Evolutionary conservation across 2,329 filamentous ascomycete species (phyloP), one percentile per base, ranked within the genome.

Genomic region (Fusarium praegraminearum): DNA sequence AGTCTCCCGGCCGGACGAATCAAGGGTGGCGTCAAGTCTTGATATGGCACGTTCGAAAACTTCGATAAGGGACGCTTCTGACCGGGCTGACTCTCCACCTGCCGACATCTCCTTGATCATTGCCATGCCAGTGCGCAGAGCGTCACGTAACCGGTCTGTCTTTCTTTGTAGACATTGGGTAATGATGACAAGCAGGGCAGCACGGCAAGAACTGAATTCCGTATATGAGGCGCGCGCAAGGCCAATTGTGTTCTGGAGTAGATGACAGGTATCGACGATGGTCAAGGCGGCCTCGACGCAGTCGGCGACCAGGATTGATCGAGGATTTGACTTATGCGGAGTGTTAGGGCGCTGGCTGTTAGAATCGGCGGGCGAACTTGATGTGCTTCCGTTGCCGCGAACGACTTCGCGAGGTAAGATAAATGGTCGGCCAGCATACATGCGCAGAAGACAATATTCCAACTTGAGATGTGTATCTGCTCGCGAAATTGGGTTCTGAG

Each of bases 221-320:
- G 84, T 86, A 69, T 87, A 87, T 0, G 84, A 86, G 4, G 85
- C 84, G 32, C 84, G 81, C 8, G 85, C 85, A 54, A 87, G 83
- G 18, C 85, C 85, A 16, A 83, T 82, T n/a, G 82, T 83, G 45
- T 82, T 82, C 40, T 83, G 81, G 7, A 87, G 80, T 6, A 83
- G 76, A 41, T 82, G 82, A 65, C 85, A 86, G 7, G 85, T 80
- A 44, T 85, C 82, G 20, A 87, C 79, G 13, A 85, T 82, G 58
- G 83, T 80, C 30, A 86, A 74, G 4, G 85, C 85, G 3, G 85
- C 85, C 57, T 85, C 82, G 12, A 87, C 83, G 57, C 85, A 87
- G 61, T 86, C 83, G 6, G 79, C 80, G 20, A 87, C 83, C n/a
- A 87, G 77, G 18, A 77, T 74, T 15, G 79, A 73, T 40, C 79